phyloP scores from a whole-genome alignment of 2,329 filamentous ascomycete genomes.

The Acrocalymma vagum region DNA sequence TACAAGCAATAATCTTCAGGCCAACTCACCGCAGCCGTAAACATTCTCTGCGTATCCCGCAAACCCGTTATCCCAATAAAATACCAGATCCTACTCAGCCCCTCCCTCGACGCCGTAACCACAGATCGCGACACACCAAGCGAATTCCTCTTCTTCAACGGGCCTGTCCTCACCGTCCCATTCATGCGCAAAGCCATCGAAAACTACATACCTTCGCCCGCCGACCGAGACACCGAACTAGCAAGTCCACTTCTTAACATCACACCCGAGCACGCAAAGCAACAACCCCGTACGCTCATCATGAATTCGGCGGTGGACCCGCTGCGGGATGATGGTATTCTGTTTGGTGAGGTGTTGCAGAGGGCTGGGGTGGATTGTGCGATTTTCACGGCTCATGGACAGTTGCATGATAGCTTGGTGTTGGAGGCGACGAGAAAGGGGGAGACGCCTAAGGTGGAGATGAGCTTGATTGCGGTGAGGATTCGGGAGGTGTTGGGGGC shows the following conservation, averaged over 20 bases:
- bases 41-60: too few relatives aligned
- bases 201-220: slow-evolving; percentile 3
- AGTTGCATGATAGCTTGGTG: too few relatives aligned
- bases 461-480: too few relatives aligned
- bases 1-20: too few relatives aligned
- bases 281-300: slow-evolving; percentile 11
- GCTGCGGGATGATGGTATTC: slow-evolving; percentile 2
- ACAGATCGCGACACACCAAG: slow-evolving; percentile 5
- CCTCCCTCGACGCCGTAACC: slow-evolving; percentile 1
- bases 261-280: slow-evolving; percentile 7
- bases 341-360: slow-evolving; percentile 9
- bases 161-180: slow-evolving; percentile 7
- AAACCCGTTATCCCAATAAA: too few relatives aligned
- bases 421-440: too few relatives aligned
- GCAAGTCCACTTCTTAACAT: slow-evolving; percentile 8
- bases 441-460: too few relatives aligned
- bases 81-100: slow-evolving; percentile 6
- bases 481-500: too few relatives aligned
- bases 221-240: slow-evolving; percentile 7
- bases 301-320: slow-evolving; percentile 7
- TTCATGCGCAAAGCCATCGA: slow-evolving; percentile 5
- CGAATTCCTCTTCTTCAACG: slow-evolving; percentile 12
- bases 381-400: slow-evolving; percentile 1
- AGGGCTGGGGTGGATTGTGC: slow-evolving; percentile 6
- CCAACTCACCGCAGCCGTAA: too few relatives aligned